Conservation (phyloP, 2,329 filamentous ascomycete species). For the Pseudocercospora fijiensis region DNA sequence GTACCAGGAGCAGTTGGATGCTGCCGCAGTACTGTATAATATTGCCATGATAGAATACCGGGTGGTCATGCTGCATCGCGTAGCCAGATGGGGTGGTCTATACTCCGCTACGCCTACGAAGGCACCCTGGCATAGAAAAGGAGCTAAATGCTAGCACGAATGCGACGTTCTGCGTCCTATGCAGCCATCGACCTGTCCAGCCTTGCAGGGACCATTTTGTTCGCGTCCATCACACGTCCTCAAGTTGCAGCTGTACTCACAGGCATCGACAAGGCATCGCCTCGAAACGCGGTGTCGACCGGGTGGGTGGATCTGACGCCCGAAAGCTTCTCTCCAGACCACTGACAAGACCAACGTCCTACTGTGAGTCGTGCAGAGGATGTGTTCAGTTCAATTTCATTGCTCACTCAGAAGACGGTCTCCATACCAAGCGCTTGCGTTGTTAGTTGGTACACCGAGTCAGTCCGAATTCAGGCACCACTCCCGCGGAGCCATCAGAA, state of each 20-base stretch:
- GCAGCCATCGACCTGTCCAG: not conserved
- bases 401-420: not conserved
- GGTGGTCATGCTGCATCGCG: not conserved
- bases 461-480: not conserved
- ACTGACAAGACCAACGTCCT: not conserved
- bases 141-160: not conserved
- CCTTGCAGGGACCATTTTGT: not conserved
- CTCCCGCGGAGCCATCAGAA: not conserved
- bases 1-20: not conserved
- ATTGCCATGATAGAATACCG: not conserved
- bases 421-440: not conserved
- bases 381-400: not conserved
- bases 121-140: not conserved
- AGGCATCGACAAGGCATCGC: not conserved
- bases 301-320: not conserved
- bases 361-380: not conserved
- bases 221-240: not conserved
- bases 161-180: not conserved
- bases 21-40: slow-evolving; percentile 1
- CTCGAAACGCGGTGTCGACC: not conserved
- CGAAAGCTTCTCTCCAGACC: not conserved
- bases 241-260: not conserved
- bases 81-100: not conserved
- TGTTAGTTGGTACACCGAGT: not conserved
- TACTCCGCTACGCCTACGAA: not conserved